Evolutionary conservation across 2,329 filamentous ascomycete genomes (phyloP).

Genomic region (Pyrenochaeta sp.): DNA sequence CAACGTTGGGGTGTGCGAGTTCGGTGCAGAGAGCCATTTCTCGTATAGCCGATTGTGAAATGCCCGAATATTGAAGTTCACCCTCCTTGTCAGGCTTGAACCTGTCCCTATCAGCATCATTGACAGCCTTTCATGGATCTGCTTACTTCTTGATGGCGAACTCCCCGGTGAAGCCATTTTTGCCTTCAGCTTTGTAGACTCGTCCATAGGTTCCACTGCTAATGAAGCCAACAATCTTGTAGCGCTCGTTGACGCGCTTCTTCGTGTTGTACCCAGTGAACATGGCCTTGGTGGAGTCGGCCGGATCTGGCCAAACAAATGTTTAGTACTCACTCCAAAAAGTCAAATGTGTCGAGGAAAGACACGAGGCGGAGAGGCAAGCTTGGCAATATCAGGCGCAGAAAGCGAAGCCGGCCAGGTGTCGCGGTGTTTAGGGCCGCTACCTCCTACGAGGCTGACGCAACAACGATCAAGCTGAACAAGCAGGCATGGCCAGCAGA

Average conservation of each 20-base stretch:
- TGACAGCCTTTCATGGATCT: background rate
- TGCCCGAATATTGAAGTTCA: conserved; percentile 95
- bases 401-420: conserved; percentile 4
- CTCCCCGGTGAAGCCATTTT: conserved; percentile 76
- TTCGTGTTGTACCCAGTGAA: conserved; percentile 70
- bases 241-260: conserved; percentile 88
- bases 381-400: conserved; percentile 4
- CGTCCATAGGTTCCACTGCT: conserved; percentile 97
- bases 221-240: conserved; percentile 97
- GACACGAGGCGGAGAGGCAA: background rate
- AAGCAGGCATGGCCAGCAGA: conserved; percentile 21
- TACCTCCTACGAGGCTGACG: conserved; percentile 17
- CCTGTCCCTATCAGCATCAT: conserved; percentile 48
- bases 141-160: conserved; percentile 96
- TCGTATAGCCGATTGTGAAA: conserved; percentile 94
- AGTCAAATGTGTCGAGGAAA: background rate
- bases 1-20: conserved; percentile 86
- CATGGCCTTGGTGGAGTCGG: conserved; percentile 46
- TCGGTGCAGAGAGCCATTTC: conserved; percentile 98
- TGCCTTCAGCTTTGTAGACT: conserved; percentile 92
- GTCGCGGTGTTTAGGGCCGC: background rate
- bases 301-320: conserved; percentile 28
- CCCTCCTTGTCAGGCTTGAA: conserved; percentile 99
- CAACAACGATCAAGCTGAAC: conserved; percentile 26
- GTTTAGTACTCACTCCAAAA: conserved; percentile 8